Conservation (phyloP, 1,284 basidiomycete species). For the Rhodotorula sp. region DNA sequence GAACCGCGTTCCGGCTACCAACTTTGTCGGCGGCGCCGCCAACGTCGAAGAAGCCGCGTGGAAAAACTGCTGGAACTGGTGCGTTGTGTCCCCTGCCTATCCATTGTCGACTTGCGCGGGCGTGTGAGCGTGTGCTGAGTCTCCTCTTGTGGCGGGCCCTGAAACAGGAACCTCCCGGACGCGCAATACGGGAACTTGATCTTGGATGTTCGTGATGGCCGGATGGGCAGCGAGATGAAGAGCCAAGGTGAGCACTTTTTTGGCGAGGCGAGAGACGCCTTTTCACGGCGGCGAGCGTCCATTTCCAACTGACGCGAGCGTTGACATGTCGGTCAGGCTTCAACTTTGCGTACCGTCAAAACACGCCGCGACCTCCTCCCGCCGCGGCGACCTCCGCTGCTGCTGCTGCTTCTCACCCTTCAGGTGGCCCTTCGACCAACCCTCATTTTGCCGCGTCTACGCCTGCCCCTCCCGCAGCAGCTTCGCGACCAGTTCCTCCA, state of each 20-base stretch:
- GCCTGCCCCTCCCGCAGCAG: conserved; percentile 1
- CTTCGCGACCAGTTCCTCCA: neutral
- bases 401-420: neutral
- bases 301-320: neutral
- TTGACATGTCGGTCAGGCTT: conserved; percentile 62
- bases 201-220: conserved; percentile 83
- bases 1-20: conserved; percentile 69
- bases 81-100: neutral
- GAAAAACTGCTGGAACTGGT: conserved; percentile 99
- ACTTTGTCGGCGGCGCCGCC: conserved; percentile 53
- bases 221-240: conserved; percentile 86
- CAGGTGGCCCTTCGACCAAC: conserved; percentile 1
- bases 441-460: conserved; percentile 5
- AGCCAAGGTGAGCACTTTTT: conserved; percentile 67
- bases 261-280: neutral
- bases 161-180: conserved; percentile 60
- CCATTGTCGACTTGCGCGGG: rapidly evolving
- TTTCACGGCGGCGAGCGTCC: neutral
- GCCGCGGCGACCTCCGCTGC: conserved; percentile 10
- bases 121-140: neutral
- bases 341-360: conserved; percentile 85
- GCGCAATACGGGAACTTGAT: conserved; percentile 86
- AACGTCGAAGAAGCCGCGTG: conserved; percentile 76
- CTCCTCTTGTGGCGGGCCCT: neutral
- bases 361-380: conserved; percentile 7